A percentile compares a stretch with the other conserved stretches of the same genome.
Conservation (phyloP, 2,329 filamentous ascomycete species). For the Ophiosphaerella herpotricha region DNA sequence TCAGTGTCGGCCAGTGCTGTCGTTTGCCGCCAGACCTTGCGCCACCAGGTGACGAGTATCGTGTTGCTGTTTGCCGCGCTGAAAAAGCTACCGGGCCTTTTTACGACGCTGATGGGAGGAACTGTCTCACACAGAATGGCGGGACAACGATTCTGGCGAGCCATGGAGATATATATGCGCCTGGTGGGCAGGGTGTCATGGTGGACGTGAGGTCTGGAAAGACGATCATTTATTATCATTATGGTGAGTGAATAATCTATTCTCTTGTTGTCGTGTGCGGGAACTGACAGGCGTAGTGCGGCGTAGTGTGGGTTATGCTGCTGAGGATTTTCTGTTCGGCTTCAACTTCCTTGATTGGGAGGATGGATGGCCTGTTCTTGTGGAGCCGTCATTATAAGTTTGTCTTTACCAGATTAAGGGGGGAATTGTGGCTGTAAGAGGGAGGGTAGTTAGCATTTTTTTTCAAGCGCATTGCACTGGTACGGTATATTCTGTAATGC, state of each 20-base stretch:
- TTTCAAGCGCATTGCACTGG: no score
- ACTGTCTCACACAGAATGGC: conserved; percentile 56
- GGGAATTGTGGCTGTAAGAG: no score
- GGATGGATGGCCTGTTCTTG: conserved; percentile 33
- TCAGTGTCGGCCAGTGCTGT: conserved; percentile 64
- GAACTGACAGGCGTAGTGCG: conserved; percentile 15
- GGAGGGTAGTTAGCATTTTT: no score
- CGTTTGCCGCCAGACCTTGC: conserved; percentile 55
- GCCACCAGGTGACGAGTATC: conserved; percentile 63
- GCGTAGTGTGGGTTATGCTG: conserved; percentile 28
- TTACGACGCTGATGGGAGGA: conserved; percentile 31
- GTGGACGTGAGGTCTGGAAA: conserved; percentile 16
- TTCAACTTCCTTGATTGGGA: conserved; percentile 38
- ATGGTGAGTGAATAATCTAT: conserved; percentile 1
- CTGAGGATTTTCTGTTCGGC: conserved; percentile 34
- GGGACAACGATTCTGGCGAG: conserved; percentile 64
- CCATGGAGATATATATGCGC: conserved; percentile 52
- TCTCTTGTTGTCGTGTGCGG: not conserved
- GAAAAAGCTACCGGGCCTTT: conserved; percentile 57
- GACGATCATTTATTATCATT: conserved; percentile 38
- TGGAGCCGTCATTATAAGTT: not conserved
- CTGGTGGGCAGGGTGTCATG: conserved; percentile 39
- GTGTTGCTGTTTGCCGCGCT: conserved; percentile 65
- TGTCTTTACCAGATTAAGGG: not conserved
- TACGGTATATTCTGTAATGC: no score